Base-by-base conservation (phyloP, 805 yeast genomes). In the Wickerhamomyces strasburgensis region DNA sequence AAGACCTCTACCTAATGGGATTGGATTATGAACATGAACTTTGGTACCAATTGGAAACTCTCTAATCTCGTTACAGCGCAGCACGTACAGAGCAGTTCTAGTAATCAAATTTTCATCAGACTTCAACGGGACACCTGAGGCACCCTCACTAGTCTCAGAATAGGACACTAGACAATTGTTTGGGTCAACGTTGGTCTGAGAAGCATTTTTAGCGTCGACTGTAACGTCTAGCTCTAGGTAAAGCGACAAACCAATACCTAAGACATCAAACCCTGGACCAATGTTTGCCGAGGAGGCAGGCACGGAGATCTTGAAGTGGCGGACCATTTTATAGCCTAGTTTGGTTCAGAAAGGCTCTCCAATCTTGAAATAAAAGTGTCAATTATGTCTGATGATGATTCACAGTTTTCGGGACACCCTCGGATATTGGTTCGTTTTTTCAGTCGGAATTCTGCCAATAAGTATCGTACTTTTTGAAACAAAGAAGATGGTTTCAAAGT, bases 231-330 rank as follows among this genome's bases (percentile, higher is more conserved):
- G 68, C 36, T 80, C 83, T 39, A 93, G 67, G 54, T 66, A 87
- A 34, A 88, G 65, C 44, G 83, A 73, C 47, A 93, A 70, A 31
- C 96, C 96, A 28, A 93, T 81, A 17, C 98, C 98, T 35, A 93
- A 66, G 6, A 93, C 98, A 61, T 93, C 98, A 56, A 90, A 93
- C 1, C 98, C 98, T 8, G 98, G 98, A 7, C 98, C 98, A 35
- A 93, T 90, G 54, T 93, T 93, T 54, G 98, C 98, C 34, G 95
- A 84, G 5, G 98, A 89, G 6, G 98, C 96, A 4, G 98, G 98
- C 14, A 90, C 93, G 37, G 75, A 77, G 49, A 86, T 73, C 30
- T 58, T 60, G 60, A 82, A 82, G 37, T 70, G 65, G 42, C 76
- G 69, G 38, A 60, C 47, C 77, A 66, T 72, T n/a, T 7, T 18